Percentiles rank a stretch among this genome's conserved stretches.
Conservation (phyloP, 148 eudicot species). For the Bassia scoparia region DNA sequence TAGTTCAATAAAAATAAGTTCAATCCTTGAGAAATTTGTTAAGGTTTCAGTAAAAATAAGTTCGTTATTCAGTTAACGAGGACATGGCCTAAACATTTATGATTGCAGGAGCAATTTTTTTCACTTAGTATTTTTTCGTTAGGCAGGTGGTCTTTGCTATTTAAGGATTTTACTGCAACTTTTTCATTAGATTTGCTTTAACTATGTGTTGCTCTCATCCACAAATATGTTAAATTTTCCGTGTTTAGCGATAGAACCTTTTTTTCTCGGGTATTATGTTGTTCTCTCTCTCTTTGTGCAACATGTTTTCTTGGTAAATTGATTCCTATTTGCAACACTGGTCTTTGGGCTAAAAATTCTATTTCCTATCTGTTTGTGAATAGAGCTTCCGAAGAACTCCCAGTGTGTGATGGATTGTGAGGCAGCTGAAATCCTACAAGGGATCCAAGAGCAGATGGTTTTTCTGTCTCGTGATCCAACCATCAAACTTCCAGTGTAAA, state of each 20-base stretch:
- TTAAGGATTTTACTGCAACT: background rate
- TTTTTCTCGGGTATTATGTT: too few relatives aligned
- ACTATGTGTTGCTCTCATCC: background rate
- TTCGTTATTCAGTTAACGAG: too few relatives aligned
- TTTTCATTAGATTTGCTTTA: background rate
- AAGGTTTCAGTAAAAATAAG: too few relatives aligned
- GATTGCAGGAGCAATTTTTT: background rate
- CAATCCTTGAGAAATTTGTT: too few relatives aligned
- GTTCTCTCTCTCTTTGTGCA: too few relatives aligned
- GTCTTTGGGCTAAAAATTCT: background rate
- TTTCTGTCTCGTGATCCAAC: constrained; percentile 80
- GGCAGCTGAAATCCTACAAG: constrained; percentile 77
- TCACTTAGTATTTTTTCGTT: background rate
- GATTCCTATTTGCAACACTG: background rate
- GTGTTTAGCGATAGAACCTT: too few relatives aligned
- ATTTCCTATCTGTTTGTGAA: constrained; percentile 20
- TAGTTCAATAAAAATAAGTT: too few relatives aligned
- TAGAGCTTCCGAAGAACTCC: constrained; percentile 69
- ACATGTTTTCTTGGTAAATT: too few relatives aligned
- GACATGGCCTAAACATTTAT: too few relatives aligned
- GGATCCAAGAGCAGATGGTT: constrained; percentile 84
- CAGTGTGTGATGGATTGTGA: constrained; percentile 86
- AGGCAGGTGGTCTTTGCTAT: background rate
- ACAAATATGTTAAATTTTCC: background rate
- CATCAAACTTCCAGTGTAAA: constrained; percentile 80